Evolutionary conservation across 2,329 filamentous ascomycete genomes (phyloP).

Genomic region (Colletotrichum endophyticum): DNA sequence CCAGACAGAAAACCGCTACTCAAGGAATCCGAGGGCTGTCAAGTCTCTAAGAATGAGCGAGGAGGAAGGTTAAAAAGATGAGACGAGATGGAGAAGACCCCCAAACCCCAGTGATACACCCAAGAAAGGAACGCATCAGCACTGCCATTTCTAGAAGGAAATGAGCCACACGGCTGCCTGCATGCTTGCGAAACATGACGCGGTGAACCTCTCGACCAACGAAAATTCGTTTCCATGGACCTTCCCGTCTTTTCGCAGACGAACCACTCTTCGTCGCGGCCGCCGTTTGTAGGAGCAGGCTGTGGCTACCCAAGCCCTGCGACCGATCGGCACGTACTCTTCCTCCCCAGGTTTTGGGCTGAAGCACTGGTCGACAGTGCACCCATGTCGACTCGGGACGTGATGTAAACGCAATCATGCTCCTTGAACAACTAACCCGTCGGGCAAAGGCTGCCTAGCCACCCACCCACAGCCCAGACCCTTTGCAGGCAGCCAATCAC

Average conservation of each 20-base stretch:
- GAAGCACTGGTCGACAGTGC: background rate
- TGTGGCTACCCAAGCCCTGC: background rate
- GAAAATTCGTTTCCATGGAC: background rate
- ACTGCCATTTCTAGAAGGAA: background rate
- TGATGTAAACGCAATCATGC: background rate
- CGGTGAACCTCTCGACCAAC: background rate
- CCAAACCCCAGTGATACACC: background rate
- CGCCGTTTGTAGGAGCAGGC: background rate
- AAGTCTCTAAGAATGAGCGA: background rate
- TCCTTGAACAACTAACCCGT: background rate
- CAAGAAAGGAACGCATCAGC: background rate
- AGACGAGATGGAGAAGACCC: conserved; percentile 2
- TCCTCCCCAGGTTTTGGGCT: background rate
- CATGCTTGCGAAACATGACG: background rate
- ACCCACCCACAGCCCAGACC: background rate
- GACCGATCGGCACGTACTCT: background rate
- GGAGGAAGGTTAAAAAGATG: conserved; percentile 5
- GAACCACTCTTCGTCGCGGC: background rate
- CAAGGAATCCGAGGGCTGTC: background rate
- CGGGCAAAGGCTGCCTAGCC: background rate
- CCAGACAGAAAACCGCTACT: background rate
- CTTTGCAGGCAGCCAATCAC: background rate
- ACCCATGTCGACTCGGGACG: background rate
- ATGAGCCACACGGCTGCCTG: background rate
- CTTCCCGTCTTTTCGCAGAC: background rate